Conservation (phyloP, 805 yeast genomes). For the Candida xyloterini region DNA sequence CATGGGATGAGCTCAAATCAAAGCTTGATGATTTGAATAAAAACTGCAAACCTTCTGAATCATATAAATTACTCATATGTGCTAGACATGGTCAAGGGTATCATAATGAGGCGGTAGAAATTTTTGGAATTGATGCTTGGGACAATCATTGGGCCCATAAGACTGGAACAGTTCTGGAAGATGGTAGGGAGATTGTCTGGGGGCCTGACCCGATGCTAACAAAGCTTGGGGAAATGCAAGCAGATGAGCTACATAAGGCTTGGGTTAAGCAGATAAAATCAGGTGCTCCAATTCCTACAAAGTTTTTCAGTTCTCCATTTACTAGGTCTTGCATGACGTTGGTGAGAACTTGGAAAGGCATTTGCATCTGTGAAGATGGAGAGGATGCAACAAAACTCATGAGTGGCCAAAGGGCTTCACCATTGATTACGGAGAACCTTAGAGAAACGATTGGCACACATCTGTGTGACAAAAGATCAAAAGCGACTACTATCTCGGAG, state of each 20-base stretch:
- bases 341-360: constrained; percentile 47
- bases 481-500: constrained; percentile 36
- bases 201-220: constrained; percentile 64
- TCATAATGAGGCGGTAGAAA: constrained; percentile 54
- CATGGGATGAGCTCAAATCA: constrained; percentile 39
- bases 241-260: constrained; percentile 42
- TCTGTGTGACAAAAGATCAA: constrained; percentile 56
- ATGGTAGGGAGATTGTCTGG: constrained; percentile 49
- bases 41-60: constrained; percentile 36
- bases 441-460: constrained; percentile 63
- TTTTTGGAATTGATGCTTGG: constrained; percentile 61
- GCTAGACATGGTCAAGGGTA: constrained; percentile 73
- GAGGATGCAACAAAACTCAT: constrained; percentile 20
- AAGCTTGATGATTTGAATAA: constrained; percentile 32
- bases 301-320: constrained; percentile 60
- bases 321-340: constrained; percentile 61
- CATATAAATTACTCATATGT: constrained; percentile 48
- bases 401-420: constrained; percentile 18
- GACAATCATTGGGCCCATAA: constrained; percentile 48
- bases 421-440: constrained; percentile 42
- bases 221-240: constrained; percentile 53
- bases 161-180: constrained; percentile 38
- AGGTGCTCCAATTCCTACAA: constrained; percentile 57
- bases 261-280: constrained; percentile 42
- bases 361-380: constrained; percentile 28